These are phyloP conservation scores for Melanopsichium pennsylvanicum DNA, from an alignment of 1,284 basidiomycete genomes.

Conservation along the genomic window DNA sequence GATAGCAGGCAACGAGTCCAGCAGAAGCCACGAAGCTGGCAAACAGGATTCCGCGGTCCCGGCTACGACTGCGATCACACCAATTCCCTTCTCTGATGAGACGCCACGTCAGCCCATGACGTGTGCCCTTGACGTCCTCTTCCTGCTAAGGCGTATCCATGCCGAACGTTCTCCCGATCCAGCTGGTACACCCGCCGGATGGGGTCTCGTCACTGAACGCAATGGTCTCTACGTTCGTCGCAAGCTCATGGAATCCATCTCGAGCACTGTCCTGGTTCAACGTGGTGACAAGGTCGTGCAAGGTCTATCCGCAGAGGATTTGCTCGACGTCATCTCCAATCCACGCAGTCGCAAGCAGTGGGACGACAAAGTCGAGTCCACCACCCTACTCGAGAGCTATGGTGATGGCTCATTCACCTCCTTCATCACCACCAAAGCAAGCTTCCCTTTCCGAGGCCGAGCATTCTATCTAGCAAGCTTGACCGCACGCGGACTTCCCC, in stretches of 20 bases:
- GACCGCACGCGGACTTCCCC: slow-evolving; percentile 70
- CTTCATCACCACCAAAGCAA: slow-evolving; percentile 71
- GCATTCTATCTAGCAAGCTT: slow-evolving; percentile 83
- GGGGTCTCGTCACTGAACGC: slow-evolving; percentile 83
- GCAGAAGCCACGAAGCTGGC: slow-evolving; percentile 2
- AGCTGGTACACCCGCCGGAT: slow-evolving; percentile 72
- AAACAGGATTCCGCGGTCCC: slow-evolving; percentile 3
- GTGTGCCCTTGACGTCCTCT: slow-evolving; percentile 59
- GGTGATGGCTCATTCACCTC: slow-evolving; percentile 75
- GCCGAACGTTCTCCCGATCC: slow-evolving; percentile 67
- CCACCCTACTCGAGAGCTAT: slow-evolving; percentile 78
- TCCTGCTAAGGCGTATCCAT: slow-evolving; percentile 57
- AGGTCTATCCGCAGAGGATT: slow-evolving; percentile 90
- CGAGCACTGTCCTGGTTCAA: slow-evolving; percentile 82
- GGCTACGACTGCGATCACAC: slow-evolving; percentile 4
- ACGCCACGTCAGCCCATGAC: slow-evolving; percentile 58
- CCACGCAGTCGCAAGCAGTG: slow-evolving; percentile 75
- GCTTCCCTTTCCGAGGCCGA: slow-evolving; percentile 89
- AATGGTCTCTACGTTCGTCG: slow-evolving; percentile 79
- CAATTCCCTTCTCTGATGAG: slow-evolving; percentile 53
- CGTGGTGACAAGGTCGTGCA: slow-evolving; percentile 91
- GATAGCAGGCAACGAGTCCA: neutral
- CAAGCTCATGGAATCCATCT: slow-evolving; percentile 79
- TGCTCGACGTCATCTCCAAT: slow-evolving; percentile 76
- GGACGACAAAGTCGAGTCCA: slow-evolving; percentile 83